Conservation (phyloP, 352 stramenopile genomes). For the Phytophthora fragariaefolia region DNA sequence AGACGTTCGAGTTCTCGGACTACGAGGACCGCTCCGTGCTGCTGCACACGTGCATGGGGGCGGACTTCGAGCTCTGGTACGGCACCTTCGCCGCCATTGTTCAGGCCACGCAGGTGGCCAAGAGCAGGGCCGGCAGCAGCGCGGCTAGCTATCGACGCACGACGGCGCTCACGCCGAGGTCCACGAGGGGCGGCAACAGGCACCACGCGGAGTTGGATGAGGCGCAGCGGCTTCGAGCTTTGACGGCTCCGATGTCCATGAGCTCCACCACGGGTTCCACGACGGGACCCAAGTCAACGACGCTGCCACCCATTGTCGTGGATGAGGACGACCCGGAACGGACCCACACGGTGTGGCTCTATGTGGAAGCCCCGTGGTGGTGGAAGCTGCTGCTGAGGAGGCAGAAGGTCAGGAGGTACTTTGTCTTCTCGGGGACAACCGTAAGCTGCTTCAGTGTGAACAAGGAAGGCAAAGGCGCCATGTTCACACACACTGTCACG, state of each 20-base stretch:
- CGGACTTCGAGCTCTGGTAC: slow-evolving; percentile 60
- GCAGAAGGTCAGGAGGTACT: slow-evolving; percentile 35
- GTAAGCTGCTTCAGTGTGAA: slow-evolving; percentile 65
- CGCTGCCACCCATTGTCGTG: slow-evolving; percentile 20
- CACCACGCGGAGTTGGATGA: slow-evolving; percentile 12
- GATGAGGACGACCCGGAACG: slow-evolving; percentile 31
- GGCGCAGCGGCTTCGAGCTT: slow-evolving; percentile 24
- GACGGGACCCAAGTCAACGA: neutral
- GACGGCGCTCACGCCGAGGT: slow-evolving; percentile 8
- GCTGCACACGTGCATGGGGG: slow-evolving; percentile 44
- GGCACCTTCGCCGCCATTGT: slow-evolving; percentile 46
- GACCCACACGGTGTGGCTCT: slow-evolving; percentile 43
- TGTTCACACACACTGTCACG: slow-evolving; percentile 38
- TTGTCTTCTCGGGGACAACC: slow-evolving; percentile 48
- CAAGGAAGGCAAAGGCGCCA: slow-evolving; percentile 48
- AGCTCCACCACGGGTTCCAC: slow-evolving; percentile 3
- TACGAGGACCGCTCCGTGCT: slow-evolving; percentile 50
- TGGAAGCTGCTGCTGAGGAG: slow-evolving; percentile 23
- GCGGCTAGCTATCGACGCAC: slow-evolving; percentile 13
- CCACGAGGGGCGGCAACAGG: slow-evolving; percentile 7
- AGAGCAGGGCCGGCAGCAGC: slow-evolving; percentile 7
- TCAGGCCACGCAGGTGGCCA: slow-evolving; percentile 44
- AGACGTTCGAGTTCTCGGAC: slow-evolving; percentile 52
- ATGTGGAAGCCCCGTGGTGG: slow-evolving; percentile 53
- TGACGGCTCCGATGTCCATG: slow-evolving; percentile 21